Base-by-base conservation (phyloP, 1,139 yeast species). In the Arxiozyma bovina region DNA sequence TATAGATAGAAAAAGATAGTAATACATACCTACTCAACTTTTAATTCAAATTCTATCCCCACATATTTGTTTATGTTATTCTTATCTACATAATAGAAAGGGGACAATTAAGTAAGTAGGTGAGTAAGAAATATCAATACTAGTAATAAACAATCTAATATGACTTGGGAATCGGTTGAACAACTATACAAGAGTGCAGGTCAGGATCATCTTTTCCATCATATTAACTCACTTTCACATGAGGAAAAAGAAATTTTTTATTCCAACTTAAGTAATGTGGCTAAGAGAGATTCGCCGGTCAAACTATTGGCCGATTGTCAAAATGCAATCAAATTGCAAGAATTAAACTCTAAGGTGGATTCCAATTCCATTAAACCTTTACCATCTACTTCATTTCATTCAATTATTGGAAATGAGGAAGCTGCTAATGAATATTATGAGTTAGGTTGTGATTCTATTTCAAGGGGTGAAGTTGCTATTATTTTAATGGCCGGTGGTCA, bases 401-500 rank as follows among this genome's bases (percentile, higher is more conserved):
- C 71, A 4, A 58, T 64, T 20, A 65, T 69, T 45, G 68, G 60
- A 12, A 58, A 65, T 43, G 57, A 55, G 4, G 52, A 59, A 0
- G 70, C 68, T 3, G 65, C 70, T 23, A 60, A 72, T 44, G 62
- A 68, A 21, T 91, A 96, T 90, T 64, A 68, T 40, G 61, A 71
- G 1, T 57, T 72, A 20, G 99, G 99, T 17, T 71, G 85, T 48
- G 74, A 80, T 42, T 86, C 94, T 44, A 85, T 93, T 57, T 72
- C 80, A 38, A 68, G 74, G 30, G 85, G 85, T 61, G 81, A 86
- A 65, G 98, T 91, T 22, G 99, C 90, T 27, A 93, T 93, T 9
- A 77, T 93, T 49, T 77, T 93, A 55, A 84, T 93, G 86, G 97
- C 99, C 12, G 99, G 99, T 55, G 99, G 99, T 54, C 99, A 93